Evolutionary conservation across 495 filamentous ascomycete species (phyloP), one percentile per base, ranked within the genome.

Genomic region (Aspergillus diversus): DNA sequence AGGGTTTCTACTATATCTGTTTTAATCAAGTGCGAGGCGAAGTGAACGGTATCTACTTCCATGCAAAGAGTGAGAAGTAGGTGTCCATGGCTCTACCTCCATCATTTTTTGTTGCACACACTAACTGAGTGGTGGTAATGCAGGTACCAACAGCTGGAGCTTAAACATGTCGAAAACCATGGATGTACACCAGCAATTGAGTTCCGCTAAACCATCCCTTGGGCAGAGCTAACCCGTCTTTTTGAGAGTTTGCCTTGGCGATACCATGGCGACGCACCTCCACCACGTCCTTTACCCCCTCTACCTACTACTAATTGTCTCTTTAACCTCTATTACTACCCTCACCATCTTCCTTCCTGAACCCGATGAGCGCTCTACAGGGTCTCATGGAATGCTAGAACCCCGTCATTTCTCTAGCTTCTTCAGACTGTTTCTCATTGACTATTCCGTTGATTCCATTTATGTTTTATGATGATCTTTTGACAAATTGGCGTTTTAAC

Each of bases 1-100:
- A 99, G 66, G 96, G 96, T 0, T 99, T 99, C 71, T 99, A 99
- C 71, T 99, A 98, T 68, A 98, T 99, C 61, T 97, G 93, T 77
- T 99, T 98, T 79, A 97, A 97, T 72, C 96, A 98, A 77, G 79
- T 91, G 12, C 79, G 83, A 32, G 95, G 95, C 15, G 89, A 82
- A 37, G 89, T 99, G 15, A 91, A 85, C 68, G 96, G 96, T 9
- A 97, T 97, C 54, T 99, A 99, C 75, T 99, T 96, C 74, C 96
- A 99, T 77, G 89, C 92, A 33, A 97, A 92, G 81, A 98, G 92
- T 73, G 93, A 98, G 76, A 93, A 92, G 91, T 97, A 80, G 76
- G 90, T 84, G 33, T 63, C 33, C 49, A n/a, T 17, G 7, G 11
- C 27, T 27, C 5, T 4, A 9, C 4, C 21, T 50, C 2, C 27